A percentile compares a stretch with the other conserved stretches of the same genome.
Conservation (phyloP, 352 stramenopile species). For the Globisporangium alternatum region DNA sequence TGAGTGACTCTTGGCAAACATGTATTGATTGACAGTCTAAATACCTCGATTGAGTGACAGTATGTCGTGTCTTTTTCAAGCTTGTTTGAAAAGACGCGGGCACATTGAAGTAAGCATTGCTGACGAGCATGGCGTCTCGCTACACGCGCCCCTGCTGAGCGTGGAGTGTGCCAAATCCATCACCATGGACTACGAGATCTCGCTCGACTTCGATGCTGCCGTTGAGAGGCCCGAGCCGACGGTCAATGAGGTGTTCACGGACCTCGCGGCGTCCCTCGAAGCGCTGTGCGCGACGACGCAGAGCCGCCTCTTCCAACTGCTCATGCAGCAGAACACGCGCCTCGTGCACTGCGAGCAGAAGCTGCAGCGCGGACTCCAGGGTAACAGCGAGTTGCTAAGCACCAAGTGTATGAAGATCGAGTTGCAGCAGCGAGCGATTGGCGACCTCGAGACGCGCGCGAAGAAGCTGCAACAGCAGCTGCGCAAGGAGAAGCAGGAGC, state of each 20-base stretch:
- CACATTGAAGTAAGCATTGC: not conserved
- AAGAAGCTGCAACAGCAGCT: conserved; percentile 24
- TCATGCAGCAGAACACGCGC: conserved; percentile 1
- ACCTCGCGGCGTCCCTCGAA: not conserved
- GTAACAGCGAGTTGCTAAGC: not conserved
- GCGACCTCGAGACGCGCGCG: conserved; percentile 15
- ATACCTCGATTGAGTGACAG: not conserved
- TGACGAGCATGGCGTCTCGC: not conserved
- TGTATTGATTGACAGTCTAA: not conserved
- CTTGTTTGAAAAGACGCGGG: not conserved
- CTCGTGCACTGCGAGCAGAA: conserved; percentile 10
- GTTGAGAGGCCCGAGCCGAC: not conserved
- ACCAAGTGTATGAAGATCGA: not conserved
- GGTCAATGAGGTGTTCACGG: not conserved
- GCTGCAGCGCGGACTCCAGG: not conserved
- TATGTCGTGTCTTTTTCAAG: not conserved
- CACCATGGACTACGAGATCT: not conserved
- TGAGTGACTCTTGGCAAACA: not conserved
- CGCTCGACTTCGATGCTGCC: conserved; percentile 19
- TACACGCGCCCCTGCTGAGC: not conserved
- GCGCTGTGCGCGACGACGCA: not conserved
- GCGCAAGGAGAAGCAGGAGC: conserved; percentile 39
- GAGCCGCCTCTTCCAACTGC: conserved; percentile 6
- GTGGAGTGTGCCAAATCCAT: not conserved
- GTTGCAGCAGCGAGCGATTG: not conserved